Conservation (phyloP, 495 filamentous ascomycete genomes). For the Parachaetomium inaequale region DNA sequence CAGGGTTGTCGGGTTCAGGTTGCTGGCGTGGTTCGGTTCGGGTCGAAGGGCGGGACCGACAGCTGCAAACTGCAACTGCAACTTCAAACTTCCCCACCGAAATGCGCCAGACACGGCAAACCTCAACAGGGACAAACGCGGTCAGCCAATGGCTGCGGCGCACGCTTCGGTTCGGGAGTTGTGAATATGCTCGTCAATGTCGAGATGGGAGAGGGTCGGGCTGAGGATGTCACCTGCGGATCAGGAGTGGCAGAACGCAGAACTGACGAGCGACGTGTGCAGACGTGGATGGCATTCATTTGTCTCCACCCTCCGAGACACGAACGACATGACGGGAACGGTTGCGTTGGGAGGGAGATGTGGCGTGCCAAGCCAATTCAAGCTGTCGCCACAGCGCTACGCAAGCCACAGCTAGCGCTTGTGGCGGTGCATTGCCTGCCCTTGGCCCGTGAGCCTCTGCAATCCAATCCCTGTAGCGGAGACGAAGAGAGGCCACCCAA, state of each 20-base stretch:
- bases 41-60: conserved; percentile 2
- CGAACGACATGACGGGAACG: background rate
- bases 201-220: background rate
- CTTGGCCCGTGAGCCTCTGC: background rate
- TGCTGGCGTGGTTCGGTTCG: background rate
- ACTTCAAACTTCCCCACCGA: conserved; percentile 8
- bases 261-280: conserved; percentile 15
- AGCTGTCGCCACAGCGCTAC: conserved; percentile 19
- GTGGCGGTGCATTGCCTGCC: conserved; percentile 15
- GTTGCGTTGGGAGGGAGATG: conserved; percentile 14
- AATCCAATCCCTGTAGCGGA: background rate
- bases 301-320: conserved; percentile 22
- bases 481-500: conserved; percentile 13
- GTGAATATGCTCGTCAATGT: background rate
- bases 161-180: background rate
- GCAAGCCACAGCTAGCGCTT: background rate
- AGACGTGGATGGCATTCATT: conserved; percentile 32
- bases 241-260: conserved; percentile 6
- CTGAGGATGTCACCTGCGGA: background rate
- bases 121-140: conserved; percentile 6
- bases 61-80: too few relatives aligned
- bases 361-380: conserved; percentile 7
- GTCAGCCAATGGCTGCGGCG: background rate
- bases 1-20: conserved; percentile 1
- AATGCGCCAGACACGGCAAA: background rate